Percentiles rank a stretch among this genome's conserved stretches.
Conservation (phyloP, 2,329 filamentous ascomycete species). For the Acrocalymma vagum region DNA sequence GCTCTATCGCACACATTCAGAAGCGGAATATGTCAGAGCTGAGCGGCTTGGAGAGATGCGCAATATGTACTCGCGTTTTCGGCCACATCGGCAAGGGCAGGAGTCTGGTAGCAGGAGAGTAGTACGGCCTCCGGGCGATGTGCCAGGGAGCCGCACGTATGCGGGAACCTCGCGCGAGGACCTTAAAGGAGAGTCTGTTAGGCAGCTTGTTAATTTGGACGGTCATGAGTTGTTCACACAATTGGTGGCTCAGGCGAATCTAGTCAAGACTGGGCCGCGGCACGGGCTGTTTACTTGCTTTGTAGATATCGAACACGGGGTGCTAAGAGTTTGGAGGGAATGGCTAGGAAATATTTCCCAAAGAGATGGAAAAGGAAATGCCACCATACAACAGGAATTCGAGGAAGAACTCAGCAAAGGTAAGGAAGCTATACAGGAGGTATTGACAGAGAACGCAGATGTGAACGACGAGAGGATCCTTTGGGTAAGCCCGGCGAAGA, state of each 20-base stretch:
- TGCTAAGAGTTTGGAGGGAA: conserved; percentile 75
- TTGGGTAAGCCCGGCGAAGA: conserved; percentile 71
- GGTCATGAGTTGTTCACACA: conserved; percentile 77
- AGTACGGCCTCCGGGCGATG: conserved; percentile 55
- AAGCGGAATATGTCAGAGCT: conserved; percentile 26
- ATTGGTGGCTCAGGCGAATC: conserved; percentile 71
- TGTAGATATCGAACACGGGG: conserved; percentile 71
- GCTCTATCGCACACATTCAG: conserved; percentile 48
- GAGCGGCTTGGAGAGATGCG: conserved; percentile 58
- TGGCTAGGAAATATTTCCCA: conserved; percentile 67
- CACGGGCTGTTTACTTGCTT: conserved; percentile 70
- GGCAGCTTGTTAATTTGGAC: conserved; percentile 71
- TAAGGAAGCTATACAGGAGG: conserved; percentile 24
- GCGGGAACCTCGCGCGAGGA: conserved; percentile 34
- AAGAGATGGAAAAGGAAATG: conserved; percentile 20
- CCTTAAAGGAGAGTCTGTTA: conserved; percentile 56
- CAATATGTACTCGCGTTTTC: conserved; percentile 74
- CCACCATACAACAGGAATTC: conserved; percentile 22
- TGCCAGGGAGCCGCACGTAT: conserved; percentile 55
- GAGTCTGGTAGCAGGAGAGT: conserved; percentile 47
- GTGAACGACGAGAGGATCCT: conserved; percentile 57
- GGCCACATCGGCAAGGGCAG: conserved; percentile 67
- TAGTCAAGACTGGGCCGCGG: conserved; percentile 71
- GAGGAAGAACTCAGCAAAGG: conserved; percentile 32
- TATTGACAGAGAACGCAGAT: conserved; percentile 11